Evolutionary conservation across 768 basidiomycete genomes (phyloP), one percentile per base, ranked within the genome.

Genomic region (Macrolepiota fuliginosa): DNA sequence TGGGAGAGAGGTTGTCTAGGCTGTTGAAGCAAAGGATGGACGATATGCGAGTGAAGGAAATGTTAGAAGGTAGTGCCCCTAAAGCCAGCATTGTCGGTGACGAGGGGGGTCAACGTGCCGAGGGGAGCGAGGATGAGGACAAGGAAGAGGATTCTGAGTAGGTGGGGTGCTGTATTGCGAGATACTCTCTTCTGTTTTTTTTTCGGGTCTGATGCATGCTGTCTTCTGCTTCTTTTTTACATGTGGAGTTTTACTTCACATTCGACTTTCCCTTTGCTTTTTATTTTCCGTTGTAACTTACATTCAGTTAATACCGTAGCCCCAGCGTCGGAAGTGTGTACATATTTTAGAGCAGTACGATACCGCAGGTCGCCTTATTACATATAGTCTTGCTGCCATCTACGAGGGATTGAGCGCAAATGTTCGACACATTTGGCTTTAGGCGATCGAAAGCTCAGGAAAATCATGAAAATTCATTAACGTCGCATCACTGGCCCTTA

Each of bases 31-130:
- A 64, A 61, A 76, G 87, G 63, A 66, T 74, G 62, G 69, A 72
- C 65, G 88, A 90, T 68, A 66, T 86, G 63, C 62, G 81, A 15
- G 84, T 86, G 24, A 72, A 80, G 56, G 77, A 78, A 39, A 71
- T 74, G 70, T 49, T 74, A 22, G 60, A 55, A 36, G 60, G 53
- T 36, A 50, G 25, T n/a, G 58, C 22, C 32, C 4, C n/a, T 35
- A 29, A 17, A 29, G 27, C 13, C 19, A 25, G 24, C 9, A 1
- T 13, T 27, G n/a, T 13, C 7, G 50, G 24, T 35, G 47, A 50
- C 39, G 47, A 27, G 22, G 10, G n/a, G 9, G 24, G 27, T 10
- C 17, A 32, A 4, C 7, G 17, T 32, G 19, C 42, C 3, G 42
- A 10, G 42, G 17, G n/a, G 42, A 45, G 17, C 19, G 42, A 45